Evolutionary conservation across 2,329 filamentous ascomycete genomes (phyloP).

Genomic region (Ophiognomonia clavigignenti-juglandacearum): DNA sequence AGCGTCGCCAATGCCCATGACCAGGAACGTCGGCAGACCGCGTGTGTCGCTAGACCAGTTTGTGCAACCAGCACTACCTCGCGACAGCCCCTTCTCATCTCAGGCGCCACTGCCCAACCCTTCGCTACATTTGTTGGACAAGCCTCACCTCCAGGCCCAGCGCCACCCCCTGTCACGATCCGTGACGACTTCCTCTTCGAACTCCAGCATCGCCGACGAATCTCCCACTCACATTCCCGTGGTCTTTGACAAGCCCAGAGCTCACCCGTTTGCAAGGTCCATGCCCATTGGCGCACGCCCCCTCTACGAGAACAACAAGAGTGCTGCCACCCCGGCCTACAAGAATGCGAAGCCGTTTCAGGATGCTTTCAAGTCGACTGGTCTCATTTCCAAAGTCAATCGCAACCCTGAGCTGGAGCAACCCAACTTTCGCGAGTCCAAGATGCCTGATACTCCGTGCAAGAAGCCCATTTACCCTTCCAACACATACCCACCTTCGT

Average conservation of each 20-base stretch:
- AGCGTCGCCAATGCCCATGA: slow-evolving; percentile 44
- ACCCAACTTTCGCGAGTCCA: slow-evolving; percentile 40
- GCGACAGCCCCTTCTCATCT: slow-evolving; percentile 60
- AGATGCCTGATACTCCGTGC: slow-evolving; percentile 92
- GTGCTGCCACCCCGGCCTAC: slow-evolving; percentile 73
- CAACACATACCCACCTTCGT: slow-evolving; percentile 57
- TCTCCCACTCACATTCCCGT: slow-evolving; percentile 59
- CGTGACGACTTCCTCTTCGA: slow-evolving; percentile 81
- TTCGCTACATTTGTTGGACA: slow-evolving; percentile 46
- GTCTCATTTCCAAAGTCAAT: slow-evolving; percentile 91
- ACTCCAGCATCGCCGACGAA: slow-evolving; percentile 71
- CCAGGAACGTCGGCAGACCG: slow-evolving; percentile 51
- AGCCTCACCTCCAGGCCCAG: slow-evolving; percentile 37
- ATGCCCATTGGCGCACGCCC: slow-evolving; percentile 61
- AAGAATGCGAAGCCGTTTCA: slow-evolving; percentile 72
- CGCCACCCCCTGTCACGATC: slow-evolving; percentile 84
- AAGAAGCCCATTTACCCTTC: slow-evolving; percentile 75
- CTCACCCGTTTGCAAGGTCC: slow-evolving; percentile 63
- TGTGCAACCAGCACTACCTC: slow-evolving; percentile 51
- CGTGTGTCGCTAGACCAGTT: slow-evolving; percentile 78
- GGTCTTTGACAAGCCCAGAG: slow-evolving; percentile 48
- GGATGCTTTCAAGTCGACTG: slow-evolving; percentile 89
- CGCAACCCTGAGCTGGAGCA: slow-evolving; percentile 66
- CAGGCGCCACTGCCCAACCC: slow-evolving; percentile 47
- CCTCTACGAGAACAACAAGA: slow-evolving; percentile 40